phyloP scores from a whole-genome alignment of 78 protist genomes.

The Trichosphaerium sp. region DNA sequence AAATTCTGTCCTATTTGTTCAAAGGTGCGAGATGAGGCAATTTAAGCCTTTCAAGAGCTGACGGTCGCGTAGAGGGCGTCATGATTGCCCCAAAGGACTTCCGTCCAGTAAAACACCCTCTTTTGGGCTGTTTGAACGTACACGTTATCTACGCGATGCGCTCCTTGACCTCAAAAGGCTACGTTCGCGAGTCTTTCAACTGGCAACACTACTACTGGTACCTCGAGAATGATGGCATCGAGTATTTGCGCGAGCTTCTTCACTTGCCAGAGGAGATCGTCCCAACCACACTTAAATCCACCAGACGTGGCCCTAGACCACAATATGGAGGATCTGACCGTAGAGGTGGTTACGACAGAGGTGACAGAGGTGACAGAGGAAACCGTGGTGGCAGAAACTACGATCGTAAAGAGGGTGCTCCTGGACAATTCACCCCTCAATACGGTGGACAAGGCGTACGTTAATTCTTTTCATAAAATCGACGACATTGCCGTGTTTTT shows the following conservation, averaged over 20 bases:
- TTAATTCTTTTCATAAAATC: no score
- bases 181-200: conserved; percentile 73
- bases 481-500: no score
- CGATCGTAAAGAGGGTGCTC: conserved; percentile 37
- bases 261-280: conserved; percentile 78
- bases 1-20: no score
- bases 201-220: conserved; percentile 86
- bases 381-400: conserved; percentile 5
- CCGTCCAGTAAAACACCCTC: conserved; percentile 35
- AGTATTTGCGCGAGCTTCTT: conserved; percentile 79
- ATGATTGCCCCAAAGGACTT: conserved; percentile 75
- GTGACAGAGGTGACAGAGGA: conserved; percentile 6
- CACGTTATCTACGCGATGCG: conserved; percentile 64
- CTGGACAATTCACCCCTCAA: conserved; percentile 35
- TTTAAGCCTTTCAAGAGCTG: no score
- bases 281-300: conserved; percentile 80
- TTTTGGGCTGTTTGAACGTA: conserved; percentile 57
- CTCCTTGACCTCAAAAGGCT: conserved; percentile 69
- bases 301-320: conserved; percentile 4
- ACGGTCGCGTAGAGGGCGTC: no score
- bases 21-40: no score
- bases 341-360: no score
- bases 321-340: no score
- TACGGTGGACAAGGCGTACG: no score
- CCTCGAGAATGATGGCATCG: conserved; percentile 86